phyloP scores from a whole-genome alignment of 2,329 filamentous ascomycete genomes.

The Claviceps fusiformis region DNA sequence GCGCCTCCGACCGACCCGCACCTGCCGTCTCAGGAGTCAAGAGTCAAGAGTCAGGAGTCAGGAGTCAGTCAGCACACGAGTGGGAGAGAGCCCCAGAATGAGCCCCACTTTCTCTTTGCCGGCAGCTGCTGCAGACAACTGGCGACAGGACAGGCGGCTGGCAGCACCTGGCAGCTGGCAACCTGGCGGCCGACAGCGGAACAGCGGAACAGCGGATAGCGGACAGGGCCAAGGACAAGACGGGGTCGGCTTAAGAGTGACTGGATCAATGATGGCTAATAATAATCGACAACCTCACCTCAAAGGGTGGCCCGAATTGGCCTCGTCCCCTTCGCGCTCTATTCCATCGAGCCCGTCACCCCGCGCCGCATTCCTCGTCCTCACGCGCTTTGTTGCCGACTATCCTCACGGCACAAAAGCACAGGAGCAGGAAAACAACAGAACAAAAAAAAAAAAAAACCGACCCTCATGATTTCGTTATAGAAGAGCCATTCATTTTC shows the following conservation, averaged over 20 bases:
- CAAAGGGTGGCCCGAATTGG: not conserved
- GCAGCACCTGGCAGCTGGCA: too few species aligned
- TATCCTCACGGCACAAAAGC: not conserved
- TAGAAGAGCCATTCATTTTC: conserved; percentile 17
- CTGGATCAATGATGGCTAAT: not conserved
- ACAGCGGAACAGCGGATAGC: too few species aligned
- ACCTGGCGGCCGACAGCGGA: too few species aligned
- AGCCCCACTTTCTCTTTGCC: not conserved
- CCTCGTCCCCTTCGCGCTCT: not conserved
- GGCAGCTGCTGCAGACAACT: not conserved
- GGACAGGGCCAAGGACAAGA: too few species aligned
- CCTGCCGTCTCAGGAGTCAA: not conserved
- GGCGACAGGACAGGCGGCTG: too few species aligned
- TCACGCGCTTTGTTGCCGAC: not conserved
- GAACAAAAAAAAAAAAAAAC: not conserved
- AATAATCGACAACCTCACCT: not conserved
- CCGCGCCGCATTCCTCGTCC: not conserved
- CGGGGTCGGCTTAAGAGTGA: too few species aligned
- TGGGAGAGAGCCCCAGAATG: not conserved
- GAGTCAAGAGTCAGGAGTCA: too few species aligned
- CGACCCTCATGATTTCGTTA: conserved; percentile 21
- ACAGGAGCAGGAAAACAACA: not conserved
- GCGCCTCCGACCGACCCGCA: not conserved
- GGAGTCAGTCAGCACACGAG: not conserved
- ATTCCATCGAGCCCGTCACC: not conserved